phyloP scores from a whole-genome alignment of 345 rosid genomes.

The Sisymbrium irio region DNA sequence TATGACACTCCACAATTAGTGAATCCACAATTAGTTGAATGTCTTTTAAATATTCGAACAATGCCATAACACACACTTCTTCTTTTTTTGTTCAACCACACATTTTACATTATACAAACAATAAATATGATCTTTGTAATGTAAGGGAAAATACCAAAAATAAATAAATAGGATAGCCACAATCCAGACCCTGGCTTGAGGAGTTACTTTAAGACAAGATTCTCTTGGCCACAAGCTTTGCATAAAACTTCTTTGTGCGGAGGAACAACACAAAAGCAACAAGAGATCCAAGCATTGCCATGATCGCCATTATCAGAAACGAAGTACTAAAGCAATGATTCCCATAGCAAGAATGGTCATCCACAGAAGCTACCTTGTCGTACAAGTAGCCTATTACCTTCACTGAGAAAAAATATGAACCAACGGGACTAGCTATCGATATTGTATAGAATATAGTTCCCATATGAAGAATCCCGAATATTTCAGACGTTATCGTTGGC shows the following conservation, averaged over 20 bases:
- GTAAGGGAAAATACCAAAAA: background rate
- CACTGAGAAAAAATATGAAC: constrained; percentile 85
- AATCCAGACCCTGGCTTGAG: background rate
- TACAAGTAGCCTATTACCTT: constrained; percentile 73
- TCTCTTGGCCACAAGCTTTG: constrained; percentile 47
- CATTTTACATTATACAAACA: background rate
- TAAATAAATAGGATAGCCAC: background rate
- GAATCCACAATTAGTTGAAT: no score
- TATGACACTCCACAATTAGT: no score
- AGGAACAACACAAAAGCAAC: constrained; percentile 52
- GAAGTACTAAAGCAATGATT: constrained; percentile 68
- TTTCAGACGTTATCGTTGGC: constrained; percentile 74
- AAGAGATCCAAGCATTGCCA: constrained; percentile 54
- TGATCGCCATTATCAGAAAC: constrained; percentile 65
- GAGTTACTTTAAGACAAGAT: constrained; percentile 9
- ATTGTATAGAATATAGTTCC: constrained; percentile 85
- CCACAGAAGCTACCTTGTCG: constrained; percentile 51
- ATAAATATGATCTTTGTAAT: background rate
- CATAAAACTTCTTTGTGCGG: constrained; percentile 68
- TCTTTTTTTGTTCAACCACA: background rate
- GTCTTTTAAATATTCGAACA: no score
- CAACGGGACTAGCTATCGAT: constrained; percentile 76
- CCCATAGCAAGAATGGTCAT: constrained; percentile 55
- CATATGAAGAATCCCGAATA: constrained; percentile 65
- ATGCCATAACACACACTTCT: background rate